Evolutionary conservation across 139 green algal species (phyloP).

Genomic region (Ettlia oleoabundans): DNA sequence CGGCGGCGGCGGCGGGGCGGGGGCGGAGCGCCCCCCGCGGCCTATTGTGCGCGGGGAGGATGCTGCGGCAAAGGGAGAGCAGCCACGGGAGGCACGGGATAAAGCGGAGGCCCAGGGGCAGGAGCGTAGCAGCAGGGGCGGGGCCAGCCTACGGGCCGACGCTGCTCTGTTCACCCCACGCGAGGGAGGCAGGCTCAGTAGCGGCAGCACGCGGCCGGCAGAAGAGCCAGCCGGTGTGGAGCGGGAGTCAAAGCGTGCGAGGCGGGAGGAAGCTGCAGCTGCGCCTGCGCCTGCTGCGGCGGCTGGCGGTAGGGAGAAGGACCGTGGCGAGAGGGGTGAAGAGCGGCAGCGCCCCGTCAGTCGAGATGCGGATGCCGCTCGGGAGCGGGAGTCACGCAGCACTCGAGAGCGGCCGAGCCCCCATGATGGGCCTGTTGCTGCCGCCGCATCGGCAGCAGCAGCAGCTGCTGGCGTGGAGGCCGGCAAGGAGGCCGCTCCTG

Average conservation of each 20-base stretch:
- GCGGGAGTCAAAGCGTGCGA: conserved; percentile 13
- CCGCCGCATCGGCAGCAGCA: background rate
- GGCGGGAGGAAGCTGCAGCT: conserved; percentile 9
- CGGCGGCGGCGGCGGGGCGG: too few species aligned
- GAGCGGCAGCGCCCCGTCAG: background rate
- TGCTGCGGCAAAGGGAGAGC: background rate
- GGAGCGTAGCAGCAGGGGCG: background rate
- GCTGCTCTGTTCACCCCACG: background rate
- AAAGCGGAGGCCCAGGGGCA: background rate
- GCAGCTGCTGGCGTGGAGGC: background rate
- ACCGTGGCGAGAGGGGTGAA: background rate
- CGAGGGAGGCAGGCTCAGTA: background rate
- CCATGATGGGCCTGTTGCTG: background rate
- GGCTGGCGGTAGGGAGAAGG: background rate
- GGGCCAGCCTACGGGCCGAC: background rate
- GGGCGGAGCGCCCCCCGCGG: conserved; percentile 10
- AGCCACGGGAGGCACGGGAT: background rate
- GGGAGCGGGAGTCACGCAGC: background rate
- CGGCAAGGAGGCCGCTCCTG: background rate
- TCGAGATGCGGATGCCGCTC: background rate
- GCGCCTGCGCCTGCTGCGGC: conserved; percentile 2
- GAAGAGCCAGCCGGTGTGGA: conserved; percentile 3
- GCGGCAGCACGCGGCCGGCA: background rate
- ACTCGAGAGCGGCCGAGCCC: background rate
- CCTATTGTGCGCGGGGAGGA: background rate